Evolutionary conservation across 2,329 filamentous ascomycete species (phyloP), one percentile per base, ranked within the genome.

Genomic region (Trichoderma pleuroti): DNA sequence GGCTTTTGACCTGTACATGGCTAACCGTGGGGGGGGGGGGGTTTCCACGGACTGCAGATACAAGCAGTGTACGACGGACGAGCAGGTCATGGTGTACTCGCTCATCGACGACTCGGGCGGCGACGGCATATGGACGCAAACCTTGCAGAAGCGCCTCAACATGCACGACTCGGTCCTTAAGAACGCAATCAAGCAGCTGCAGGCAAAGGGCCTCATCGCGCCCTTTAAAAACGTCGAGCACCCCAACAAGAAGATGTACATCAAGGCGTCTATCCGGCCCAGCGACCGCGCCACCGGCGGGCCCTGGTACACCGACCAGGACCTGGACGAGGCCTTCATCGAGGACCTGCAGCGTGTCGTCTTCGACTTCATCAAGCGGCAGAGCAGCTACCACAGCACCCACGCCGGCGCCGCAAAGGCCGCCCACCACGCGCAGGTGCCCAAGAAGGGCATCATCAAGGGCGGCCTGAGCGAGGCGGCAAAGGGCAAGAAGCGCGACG

Each of bases 211-310:
- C 42, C 90, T 97, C 78, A 94, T 99, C 80, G 92, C 92, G 77
- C 90, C 91, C 71, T 94, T 98, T 82, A 96, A 95, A 82, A 96
- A 92, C 80, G 94, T 97, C 81, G 94, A 97, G 82, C 91, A 92
- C 78, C 93, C 93, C 32, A 92, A 91, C 74, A 92, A 96, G 79
- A 97, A 97, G 82, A 97, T 97, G 87, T 99, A 96, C 85, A 97
- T 99, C 86, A 91, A 97, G 77, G 89, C 91, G 68, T 91, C 91
- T 73, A 87, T 99, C 72, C 89, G 90, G 12, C 95, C 96, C 0
- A 93, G 91, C 68, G 94, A 98, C 73, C 92, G 96, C 72, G 93
- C 97, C 60, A 97, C 94, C 0, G 96, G 96, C 61, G 96, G 96
- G 2, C 92, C 93, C 10, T 99, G 95, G 93, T 98, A 96, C 80